A percentile compares a stretch with the other conserved stretches of the same genome.
phyloP scores from a whole-genome alignment of 768 basidiomycete species.

The Chalciporus piperatus region DNA sequence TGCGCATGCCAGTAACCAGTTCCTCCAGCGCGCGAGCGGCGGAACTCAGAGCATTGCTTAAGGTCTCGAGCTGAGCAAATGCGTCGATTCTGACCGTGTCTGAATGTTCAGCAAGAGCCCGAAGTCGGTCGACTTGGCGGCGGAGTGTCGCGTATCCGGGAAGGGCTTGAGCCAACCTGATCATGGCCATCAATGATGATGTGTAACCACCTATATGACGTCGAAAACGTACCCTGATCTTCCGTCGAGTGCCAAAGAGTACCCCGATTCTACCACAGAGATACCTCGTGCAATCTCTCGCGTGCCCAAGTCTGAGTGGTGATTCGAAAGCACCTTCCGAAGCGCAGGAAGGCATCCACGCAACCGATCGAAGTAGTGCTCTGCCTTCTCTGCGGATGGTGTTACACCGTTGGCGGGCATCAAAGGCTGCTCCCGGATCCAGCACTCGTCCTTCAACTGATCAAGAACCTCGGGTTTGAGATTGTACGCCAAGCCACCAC shows the following conservation, averaged over 20 bases:
- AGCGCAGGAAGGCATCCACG: constrained; percentile 64
- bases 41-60: constrained; percentile 17
- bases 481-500: constrained; percentile 68
- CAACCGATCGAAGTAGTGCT: constrained; percentile 65
- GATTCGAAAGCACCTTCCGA: constrained; percentile 56
- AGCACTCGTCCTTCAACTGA: constrained; percentile 51
- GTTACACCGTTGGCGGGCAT: constrained; percentile 25
- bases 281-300: constrained; percentile 82
- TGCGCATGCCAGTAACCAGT: constrained; percentile 31
- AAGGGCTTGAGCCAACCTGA: constrained; percentile 20
- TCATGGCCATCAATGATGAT: background rate
- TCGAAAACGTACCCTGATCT: constrained; percentile 56
- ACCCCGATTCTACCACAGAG: constrained; percentile 75
- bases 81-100: constrained; percentile 21
- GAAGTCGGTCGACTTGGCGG: constrained; percentile 18
- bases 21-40: constrained; percentile 37
- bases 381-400: constrained; percentile 40
- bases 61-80: constrained; percentile 12
- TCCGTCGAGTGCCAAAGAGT: constrained; percentile 60
- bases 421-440: constrained; percentile 65
- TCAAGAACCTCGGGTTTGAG: constrained; percentile 68
- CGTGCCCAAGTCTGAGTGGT: constrained; percentile 82
- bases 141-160: constrained; percentile 13
- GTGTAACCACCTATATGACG: background rate
- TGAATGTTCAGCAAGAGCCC: constrained; percentile 15